A percentile compares a stretch with the other conserved stretches of the same genome.
phyloP scores from a whole-genome alignment of 345 rosid species.

The Murraya koenigii region DNA sequence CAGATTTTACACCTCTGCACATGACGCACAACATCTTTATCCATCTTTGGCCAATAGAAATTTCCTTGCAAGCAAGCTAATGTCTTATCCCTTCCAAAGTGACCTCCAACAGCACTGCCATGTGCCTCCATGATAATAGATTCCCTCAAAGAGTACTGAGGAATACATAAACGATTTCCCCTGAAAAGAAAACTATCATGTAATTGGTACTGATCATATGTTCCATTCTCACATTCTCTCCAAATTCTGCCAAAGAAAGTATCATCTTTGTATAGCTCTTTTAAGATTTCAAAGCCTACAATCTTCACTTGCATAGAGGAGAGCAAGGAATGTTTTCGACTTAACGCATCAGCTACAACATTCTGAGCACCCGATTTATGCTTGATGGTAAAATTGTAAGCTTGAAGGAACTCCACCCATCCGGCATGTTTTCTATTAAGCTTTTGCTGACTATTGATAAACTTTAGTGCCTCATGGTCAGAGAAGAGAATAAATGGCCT shows the following conservation, averaged over 20 bases:
- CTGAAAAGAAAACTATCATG: too few species aligned
- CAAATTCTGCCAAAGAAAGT: background rate
- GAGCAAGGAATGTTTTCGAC: background rate
- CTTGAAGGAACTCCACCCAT: background rate
- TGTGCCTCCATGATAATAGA: too few species aligned
- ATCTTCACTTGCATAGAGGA: background rate
- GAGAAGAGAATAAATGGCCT: too few species aligned
- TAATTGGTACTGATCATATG: background rate
- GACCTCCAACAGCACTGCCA: too few species aligned
- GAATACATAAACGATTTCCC: too few species aligned
- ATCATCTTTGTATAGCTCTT: background rate
- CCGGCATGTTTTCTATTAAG: background rate
- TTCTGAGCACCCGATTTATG: background rate
- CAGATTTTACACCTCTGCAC: too few species aligned
- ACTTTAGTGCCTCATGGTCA: background rate
- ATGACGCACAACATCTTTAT: too few species aligned
- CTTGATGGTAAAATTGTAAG: background rate
- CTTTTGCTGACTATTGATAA: background rate
- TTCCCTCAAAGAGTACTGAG: too few species aligned
- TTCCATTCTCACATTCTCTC: background rate
- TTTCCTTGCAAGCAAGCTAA: too few species aligned
- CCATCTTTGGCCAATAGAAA: too few species aligned
- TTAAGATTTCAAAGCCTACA: background rate
- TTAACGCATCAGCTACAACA: background rate
- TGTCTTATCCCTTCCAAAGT: too few species aligned